A percentile compares a stretch with the other conserved stretches of the same genome.
These are phyloP conservation scores for Annulohypoxylon bovei DNA, from an alignment of 495 filamentous ascomycete genomes.

Conservation along the genomic window DNA sequence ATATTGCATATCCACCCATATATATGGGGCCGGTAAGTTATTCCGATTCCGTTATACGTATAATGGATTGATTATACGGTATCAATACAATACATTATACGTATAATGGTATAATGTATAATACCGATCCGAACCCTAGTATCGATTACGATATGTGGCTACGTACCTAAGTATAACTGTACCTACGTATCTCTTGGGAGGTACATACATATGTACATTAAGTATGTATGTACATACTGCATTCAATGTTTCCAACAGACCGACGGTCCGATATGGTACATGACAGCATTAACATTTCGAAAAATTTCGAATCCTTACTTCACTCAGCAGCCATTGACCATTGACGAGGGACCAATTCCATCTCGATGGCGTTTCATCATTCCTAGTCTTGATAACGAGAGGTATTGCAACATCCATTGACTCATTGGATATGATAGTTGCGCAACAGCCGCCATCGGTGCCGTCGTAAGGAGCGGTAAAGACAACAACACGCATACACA, in stretches of 20 bases:
- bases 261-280: slow-evolving; percentile 1
- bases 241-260: background rate
- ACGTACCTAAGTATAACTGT: background rate
- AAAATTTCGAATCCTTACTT: background rate
- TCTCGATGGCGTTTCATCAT: slow-evolving; percentile 36
- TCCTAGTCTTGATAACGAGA: slow-evolving; percentile 33
- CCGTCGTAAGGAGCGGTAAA: slow-evolving; percentile 32
- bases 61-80: too few relatives aligned
- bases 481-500: too few relatives aligned
- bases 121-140: too few relatives aligned
- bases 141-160: slow-evolving; percentile 1
- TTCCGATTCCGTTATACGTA: too few relatives aligned
- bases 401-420: slow-evolving; percentile 36
- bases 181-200: background rate
- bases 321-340: slow-evolving; percentile 29
- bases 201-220: background rate
- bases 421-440: slow-evolving; percentile 26
- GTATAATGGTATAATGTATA: too few relatives aligned
- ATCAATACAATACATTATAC: too few relatives aligned
- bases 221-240: background rate
- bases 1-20: too few relatives aligned
- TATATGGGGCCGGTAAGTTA: too few relatives aligned
- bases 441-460: slow-evolving; percentile 31
- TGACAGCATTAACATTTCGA: background rate
- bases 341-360: slow-evolving; percentile 26